Percentiles rank a stretch among this genome's conserved stretches.
These are phyloP conservation scores for Starmerella bombi DNA, from an alignment of 805 yeast species.

Conservation along the genomic window DNA sequence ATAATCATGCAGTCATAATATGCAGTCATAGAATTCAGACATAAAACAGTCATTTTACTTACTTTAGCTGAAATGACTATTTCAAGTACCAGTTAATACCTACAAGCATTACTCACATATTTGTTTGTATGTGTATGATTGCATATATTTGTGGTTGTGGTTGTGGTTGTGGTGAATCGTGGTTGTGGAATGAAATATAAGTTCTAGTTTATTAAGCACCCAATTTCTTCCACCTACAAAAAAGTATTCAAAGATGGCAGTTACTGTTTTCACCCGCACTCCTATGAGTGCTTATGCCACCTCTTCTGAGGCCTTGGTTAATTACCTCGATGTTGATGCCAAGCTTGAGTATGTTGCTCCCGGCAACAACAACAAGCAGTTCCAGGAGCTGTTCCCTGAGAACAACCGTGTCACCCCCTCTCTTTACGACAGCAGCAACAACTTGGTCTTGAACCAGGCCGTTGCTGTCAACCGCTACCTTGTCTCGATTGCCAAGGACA, in stretches of 20 bases:
- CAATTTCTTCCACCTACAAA: background rate
- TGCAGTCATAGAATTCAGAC: no score
- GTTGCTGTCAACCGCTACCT: slow-evolving; percentile 20
- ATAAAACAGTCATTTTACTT: no score
- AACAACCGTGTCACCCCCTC: slow-evolving; percentile 18
- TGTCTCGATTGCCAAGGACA: slow-evolving; percentile 18
- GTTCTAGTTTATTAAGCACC: background rate
- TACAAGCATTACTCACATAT: no score
- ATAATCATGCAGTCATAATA: no score
- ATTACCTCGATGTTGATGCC: slow-evolving; percentile 17
- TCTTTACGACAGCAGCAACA: slow-evolving; percentile 13
- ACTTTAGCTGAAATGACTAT: no score
- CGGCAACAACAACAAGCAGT: slow-evolving; percentile 5
- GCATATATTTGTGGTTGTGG: background rate
- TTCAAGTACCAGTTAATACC: no score
- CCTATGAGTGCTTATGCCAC: slow-evolving; percentile 15
- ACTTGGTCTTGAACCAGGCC: slow-evolving; percentile 16
- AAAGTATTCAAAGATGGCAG: slow-evolving; percentile 11
- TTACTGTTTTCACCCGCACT: slow-evolving; percentile 17
- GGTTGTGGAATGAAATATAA: background rate
- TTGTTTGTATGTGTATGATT: no score
- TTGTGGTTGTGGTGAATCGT: background rate
- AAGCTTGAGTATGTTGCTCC: slow-evolving; percentile 9
- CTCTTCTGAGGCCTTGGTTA: slow-evolving; percentile 16
- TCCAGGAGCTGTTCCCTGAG: slow-evolving; percentile 14